Percentiles rank a stretch among this genome's conserved stretches.
Evolutionary conservation across 768 basidiomycete genomes (phyloP).

Genomic region (Amanita fuliginea): DNA sequence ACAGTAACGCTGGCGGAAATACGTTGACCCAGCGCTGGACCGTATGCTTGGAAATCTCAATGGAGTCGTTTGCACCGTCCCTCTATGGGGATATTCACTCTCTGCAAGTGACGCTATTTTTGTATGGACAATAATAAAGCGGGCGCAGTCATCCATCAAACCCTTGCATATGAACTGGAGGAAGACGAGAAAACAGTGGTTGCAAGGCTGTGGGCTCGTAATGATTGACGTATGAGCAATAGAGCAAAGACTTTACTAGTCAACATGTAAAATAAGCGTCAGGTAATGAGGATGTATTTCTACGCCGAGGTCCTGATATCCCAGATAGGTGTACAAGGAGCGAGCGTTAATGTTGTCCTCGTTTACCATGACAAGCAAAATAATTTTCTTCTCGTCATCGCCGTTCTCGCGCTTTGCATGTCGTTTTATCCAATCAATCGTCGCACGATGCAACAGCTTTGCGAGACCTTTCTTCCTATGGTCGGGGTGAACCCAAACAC

Average conservation of each 20-base stretch:
- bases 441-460: conserved; percentile 7
- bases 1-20: too few relatives aligned
- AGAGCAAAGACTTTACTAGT: conserved; percentile 40
- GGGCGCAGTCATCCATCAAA: conserved; percentile 17
- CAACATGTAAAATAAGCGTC: conserved; percentile 2
- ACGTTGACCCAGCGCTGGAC: too few relatives aligned
- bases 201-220: conserved; percentile 30
- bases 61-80: too few relatives aligned
- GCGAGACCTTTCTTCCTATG: conserved; percentile 13
- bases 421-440: conserved; percentile 6
- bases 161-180: conserved; percentile 25
- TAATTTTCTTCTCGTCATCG: conserved; percentile 3
- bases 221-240: conserved; percentile 47
- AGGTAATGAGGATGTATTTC: not conserved
- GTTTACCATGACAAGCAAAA: conserved; percentile 12
- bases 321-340: conserved; percentile 12
- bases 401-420: not conserved
- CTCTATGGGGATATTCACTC: not conserved
- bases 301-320: conserved; percentile 10
- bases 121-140: conserved; percentile 20
- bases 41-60: too few relatives aligned
- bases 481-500: conserved; percentile 16
- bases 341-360: conserved; percentile 11
- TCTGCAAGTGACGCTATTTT: too few relatives aligned
- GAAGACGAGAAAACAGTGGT: conserved; percentile 20